These are phyloP conservation scores for Bipolaris victoriae DNA, from an alignment of 2,329 filamentous ascomycete species.

Conservation along the genomic window DNA sequence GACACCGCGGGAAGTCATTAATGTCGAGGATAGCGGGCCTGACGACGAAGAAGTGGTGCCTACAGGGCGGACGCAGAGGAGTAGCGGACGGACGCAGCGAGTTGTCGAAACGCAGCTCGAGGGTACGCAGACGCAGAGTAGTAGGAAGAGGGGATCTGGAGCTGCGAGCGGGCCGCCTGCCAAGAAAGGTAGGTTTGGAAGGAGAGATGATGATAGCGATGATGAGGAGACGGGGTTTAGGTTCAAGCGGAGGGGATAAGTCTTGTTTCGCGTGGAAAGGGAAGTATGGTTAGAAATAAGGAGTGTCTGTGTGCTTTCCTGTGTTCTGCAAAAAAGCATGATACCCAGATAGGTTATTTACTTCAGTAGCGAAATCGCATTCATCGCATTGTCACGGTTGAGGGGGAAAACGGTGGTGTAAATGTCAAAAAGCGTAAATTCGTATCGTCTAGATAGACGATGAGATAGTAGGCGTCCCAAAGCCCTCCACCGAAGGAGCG, in stretches of 20 bases:
- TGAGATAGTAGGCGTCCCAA: slow-evolving; percentile 10
- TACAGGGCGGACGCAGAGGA: slow-evolving; percentile 26
- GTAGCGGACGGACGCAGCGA: slow-evolving; percentile 34
- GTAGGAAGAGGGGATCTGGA: slow-evolving; percentile 39
- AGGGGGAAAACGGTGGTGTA: background rate
- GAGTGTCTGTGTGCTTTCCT: background rate
- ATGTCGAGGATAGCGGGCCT: slow-evolving; percentile 41
- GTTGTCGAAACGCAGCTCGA: slow-evolving; percentile 42
- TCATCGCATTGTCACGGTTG: background rate
- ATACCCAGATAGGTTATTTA: slow-evolving; percentile 10
- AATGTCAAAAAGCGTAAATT: slow-evolving; percentile 11
- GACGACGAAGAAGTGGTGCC: slow-evolving; percentile 35
- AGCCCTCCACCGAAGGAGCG: slow-evolving; percentile 4
- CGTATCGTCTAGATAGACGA: slow-evolving; percentile 7
- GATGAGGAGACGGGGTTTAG: slow-evolving; percentile 64
- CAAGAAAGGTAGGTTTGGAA: slow-evolving; percentile 34
- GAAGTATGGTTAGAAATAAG: background rate
- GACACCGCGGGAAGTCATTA: slow-evolving; percentile 26
- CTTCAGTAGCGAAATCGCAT: background rate
- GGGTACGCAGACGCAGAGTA: slow-evolving; percentile 34
- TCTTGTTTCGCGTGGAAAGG: background rate
- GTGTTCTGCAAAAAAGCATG: background rate
- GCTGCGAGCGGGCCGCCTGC: slow-evolving; percentile 33
- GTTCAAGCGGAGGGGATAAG: slow-evolving; percentile 52
- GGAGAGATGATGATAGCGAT: slow-evolving; percentile 58